Conservation (phyloP, 2,329 filamentous ascomycete genomes). For the Microsporum audouinii region DNA sequence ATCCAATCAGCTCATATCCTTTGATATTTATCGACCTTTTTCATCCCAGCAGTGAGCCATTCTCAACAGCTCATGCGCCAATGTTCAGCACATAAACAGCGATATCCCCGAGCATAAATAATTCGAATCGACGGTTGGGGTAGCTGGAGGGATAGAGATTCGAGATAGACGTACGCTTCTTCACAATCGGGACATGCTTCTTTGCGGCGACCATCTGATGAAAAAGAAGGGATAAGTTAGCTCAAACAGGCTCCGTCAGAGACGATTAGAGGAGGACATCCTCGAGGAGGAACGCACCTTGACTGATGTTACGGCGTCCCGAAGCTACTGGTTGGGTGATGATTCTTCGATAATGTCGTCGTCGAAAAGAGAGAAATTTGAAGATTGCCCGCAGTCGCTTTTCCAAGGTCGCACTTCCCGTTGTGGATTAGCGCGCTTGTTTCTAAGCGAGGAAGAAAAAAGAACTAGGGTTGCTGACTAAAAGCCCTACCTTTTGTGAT, state of each 20-base stretch:
- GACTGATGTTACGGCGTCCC: constrained; percentile 32
- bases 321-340: constrained; percentile 29
- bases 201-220: constrained; percentile 92
- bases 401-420: constrained; percentile 2
- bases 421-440: neutral
- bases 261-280: neutral
- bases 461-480: constrained; percentile 8
- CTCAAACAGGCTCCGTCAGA: neutral
- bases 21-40: neutral
- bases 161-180: constrained; percentile 78
- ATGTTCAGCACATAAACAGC: neutral
- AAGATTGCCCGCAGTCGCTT: constrained; percentile 1
- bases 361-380: neutral
- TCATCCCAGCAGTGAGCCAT: neutral
- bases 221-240: constrained; percentile 11
- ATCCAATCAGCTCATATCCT: constrained; percentile 22
- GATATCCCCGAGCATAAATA: neutral
- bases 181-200: constrained; percentile 99
- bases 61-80: neutral
- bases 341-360: constrained; percentile 1
- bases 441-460: constrained; percentile 11
- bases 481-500: constrained; percentile 8
- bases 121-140: neutral
- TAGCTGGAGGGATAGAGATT: neutral
- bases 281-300: constrained; percentile 27